These are phyloP conservation scores for Fusarium beomiforme DNA, from an alignment of 2,329 filamentous ascomycete genomes.

Conservation along the genomic window DNA sequence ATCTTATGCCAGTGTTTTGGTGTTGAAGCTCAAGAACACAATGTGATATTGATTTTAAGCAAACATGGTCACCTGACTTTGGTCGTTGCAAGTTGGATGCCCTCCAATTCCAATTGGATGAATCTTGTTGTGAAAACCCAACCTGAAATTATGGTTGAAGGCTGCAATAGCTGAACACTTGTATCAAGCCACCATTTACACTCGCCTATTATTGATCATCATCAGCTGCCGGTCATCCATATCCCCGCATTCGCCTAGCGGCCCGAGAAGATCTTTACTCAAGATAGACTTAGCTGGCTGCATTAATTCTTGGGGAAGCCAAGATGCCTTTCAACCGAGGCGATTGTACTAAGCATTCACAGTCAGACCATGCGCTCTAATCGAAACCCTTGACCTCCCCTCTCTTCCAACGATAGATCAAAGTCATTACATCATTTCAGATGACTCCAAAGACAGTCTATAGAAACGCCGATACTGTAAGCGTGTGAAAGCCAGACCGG, in stretches of 20 bases:
- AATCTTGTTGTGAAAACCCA: not conserved
- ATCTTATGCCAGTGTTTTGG: constrained; percentile 4
- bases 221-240: constrained; percentile 3
- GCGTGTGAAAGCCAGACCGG: not conserved
- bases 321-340: not conserved
- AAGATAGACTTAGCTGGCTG: constrained; percentile 14
- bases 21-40: not conserved
- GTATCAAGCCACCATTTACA: constrained; percentile 5
- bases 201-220: not conserved
- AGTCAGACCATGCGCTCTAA: not conserved
- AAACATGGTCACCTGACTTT: not conserved
- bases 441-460: not conserved
- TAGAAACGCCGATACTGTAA: constrained; percentile 3
- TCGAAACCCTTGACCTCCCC: too few species aligned
- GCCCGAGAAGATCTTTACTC: constrained; percentile 22
- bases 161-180: not conserved
- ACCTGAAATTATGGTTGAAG: not conserved
- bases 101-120: not conserved
- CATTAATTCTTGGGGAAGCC: constrained; percentile 2
- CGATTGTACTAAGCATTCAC: not conserved
- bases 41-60: not conserved
- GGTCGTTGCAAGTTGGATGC: not conserved
- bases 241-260: constrained; percentile 18
- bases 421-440: not conserved
- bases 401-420: not conserved